Evolutionary conservation across 2,329 filamentous ascomycete genomes (phyloP).

Genomic region (Neopestalotiopsis rosae): DNA sequence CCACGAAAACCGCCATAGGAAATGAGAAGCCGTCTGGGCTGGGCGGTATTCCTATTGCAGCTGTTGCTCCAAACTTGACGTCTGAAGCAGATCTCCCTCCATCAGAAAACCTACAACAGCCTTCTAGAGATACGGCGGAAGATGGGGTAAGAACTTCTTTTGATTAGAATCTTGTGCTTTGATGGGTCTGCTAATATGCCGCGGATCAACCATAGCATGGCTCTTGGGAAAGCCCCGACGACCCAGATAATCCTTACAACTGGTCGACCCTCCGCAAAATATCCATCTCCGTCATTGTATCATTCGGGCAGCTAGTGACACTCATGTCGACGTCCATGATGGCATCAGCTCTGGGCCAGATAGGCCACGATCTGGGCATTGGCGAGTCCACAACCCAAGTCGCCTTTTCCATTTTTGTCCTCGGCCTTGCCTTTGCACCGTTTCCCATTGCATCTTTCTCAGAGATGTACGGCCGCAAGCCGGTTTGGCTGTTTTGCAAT

Average conservation of each 20-base stretch:
- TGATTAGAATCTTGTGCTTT: too few relatives aligned
- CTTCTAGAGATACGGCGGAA: too few relatives aligned
- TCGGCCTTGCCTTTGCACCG: constrained; percentile 40
- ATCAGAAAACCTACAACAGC: too few relatives aligned
- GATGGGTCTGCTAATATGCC: too few relatives aligned
- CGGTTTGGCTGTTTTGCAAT: constrained; percentile 39
- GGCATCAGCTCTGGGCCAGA: constrained; percentile 39
- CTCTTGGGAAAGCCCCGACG: constrained; percentile 27
- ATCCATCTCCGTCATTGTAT: background rate
- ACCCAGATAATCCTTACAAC: constrained; percentile 22
- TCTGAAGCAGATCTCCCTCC: too few relatives aligned
- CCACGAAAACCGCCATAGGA: too few relatives aligned
- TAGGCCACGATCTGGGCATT: constrained; percentile 37
- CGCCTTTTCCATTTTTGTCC: constrained; percentile 40
- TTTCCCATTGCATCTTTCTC: constrained; percentile 39
- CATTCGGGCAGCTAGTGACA: constrained; percentile 9
- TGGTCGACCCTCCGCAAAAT: constrained; percentile 5
- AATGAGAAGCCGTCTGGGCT: too few relatives aligned
- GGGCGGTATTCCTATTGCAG: too few relatives aligned
- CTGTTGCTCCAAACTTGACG: too few relatives aligned
- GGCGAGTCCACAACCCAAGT: constrained; percentile 35
- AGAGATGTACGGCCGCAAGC: constrained; percentile 40
- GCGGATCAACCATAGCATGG: too few relatives aligned
- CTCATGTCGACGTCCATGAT: constrained; percentile 42
- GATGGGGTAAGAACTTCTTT: too few relatives aligned